Base-by-base conservation (phyloP, 2,329 filamentous ascomycete genomes). In the Exophiala bonariae region DNA sequence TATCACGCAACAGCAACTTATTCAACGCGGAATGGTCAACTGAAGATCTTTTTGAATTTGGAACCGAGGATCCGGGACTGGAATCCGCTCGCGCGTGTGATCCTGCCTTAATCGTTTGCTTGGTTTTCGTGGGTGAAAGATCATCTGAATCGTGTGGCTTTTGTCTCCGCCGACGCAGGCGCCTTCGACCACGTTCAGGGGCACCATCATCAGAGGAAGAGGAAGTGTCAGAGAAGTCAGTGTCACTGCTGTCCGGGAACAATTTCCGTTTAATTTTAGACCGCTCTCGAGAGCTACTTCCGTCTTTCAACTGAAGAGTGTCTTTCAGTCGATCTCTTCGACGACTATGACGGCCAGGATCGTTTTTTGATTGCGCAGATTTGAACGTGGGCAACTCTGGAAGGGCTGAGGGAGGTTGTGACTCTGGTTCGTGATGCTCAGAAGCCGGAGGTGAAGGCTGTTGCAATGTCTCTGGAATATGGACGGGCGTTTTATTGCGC, bases 341-440 rank as follows among this genome's bases (percentile, higher is more conserved):
- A 14, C 48, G 46, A 11, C 40, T 32, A 32, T 46, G 39, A 31
- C 19, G 44, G 3, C 36, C 20, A 45, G 28, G 28, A 18, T 44
- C 48, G 40, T 47, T 41, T 3, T 31, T 4, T 32, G 50, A 42
- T 35, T 58, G 49, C n/a, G 57, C 52, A 11, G 56, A 58, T 33
- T 47, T 50, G 47, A 60, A 60, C 2, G 44, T 56, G 9, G 57
- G 57, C 20, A 60, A 35, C 28, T 55, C 50, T 22, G 53, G 22
- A 35, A 50, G 18, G 44, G 45, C 47, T 51, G 37, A 59, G n/a
- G 57, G 31, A 13, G 60, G 60, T 14, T 45, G 16, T n/a, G 52
- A 47, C 18, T 50, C 32, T 19, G 37, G 18, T 13, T 50, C 32
- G 20, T 35, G 28, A 4, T 37, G 7, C 14, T 39, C 30, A 19